Evolutionary conservation across 306 rosid genomes (phyloP).

Genomic region (Prunus padus): DNA sequence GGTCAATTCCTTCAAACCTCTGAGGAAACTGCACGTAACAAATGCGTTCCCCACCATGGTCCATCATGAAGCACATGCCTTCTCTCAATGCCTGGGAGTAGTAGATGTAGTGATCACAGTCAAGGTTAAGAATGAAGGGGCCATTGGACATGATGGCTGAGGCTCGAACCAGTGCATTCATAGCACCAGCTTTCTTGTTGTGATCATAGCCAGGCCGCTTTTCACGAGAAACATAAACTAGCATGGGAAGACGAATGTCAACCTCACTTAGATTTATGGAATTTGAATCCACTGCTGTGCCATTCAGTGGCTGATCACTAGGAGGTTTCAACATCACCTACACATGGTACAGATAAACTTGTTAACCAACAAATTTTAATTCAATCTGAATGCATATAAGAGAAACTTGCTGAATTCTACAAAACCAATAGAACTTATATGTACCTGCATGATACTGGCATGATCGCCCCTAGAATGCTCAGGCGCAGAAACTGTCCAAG

Average conservation of each 20-base stretch:
- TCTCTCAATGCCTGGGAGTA: slow-evolving; percentile 49
- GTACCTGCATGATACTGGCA: slow-evolving; percentile 78
- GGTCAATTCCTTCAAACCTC: slow-evolving; percentile 83
- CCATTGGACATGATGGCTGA: slow-evolving; percentile 82
- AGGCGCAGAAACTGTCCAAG: slow-evolving; percentile 53
- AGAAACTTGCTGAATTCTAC: background rate
- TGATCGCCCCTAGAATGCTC: slow-evolving; percentile 79
- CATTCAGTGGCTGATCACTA: slow-evolving; percentile 57
- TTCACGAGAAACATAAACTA: slow-evolving; percentile 77
- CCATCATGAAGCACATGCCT: slow-evolving; percentile 68
- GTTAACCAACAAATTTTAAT: slow-evolving; percentile 11
- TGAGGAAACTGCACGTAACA: slow-evolving; percentile 78
- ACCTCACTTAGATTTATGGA: slow-evolving; percentile 48
- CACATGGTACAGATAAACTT: slow-evolving; percentile 12
- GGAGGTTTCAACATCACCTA: slow-evolving; percentile 81
- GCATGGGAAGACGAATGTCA: slow-evolving; percentile 83
- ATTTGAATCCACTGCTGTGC: slow-evolving; percentile 43
- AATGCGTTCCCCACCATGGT: slow-evolving; percentile 62
- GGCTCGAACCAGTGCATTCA: slow-evolving; percentile 81
- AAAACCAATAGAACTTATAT: background rate
- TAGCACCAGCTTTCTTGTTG: slow-evolving; percentile 88
- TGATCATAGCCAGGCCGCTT: slow-evolving; percentile 84
- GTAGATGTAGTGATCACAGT: slow-evolving; percentile 74
- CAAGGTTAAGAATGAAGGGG: slow-evolving; percentile 75
- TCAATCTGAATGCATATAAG: background rate